Percentiles rank a stretch among this genome's conserved stretches.
phyloP scores from a whole-genome alignment of 164 flowering plant species.

The Nelumbo lutea region DNA sequence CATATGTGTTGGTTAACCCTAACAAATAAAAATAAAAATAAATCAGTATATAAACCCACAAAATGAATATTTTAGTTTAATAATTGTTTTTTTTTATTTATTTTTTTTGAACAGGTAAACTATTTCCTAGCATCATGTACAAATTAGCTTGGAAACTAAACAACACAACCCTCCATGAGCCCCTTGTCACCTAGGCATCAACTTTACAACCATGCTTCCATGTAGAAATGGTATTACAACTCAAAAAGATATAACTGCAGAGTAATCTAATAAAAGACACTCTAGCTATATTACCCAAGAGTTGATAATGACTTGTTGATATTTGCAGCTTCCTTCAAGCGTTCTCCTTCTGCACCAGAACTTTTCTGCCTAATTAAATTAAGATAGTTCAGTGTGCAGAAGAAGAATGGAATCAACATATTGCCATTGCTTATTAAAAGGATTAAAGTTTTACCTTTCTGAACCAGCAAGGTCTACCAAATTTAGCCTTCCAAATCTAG shows the following conservation, averaged over 20 bases:
- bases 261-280: slow-evolving; percentile 1
- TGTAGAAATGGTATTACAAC: too few species aligned
- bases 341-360: slow-evolving; percentile 95
- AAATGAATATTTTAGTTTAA: too few species aligned
- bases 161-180: too few species aligned
- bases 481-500: slow-evolving; percentile 80
- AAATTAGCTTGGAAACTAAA: too few species aligned
- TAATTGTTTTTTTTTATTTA: too few species aligned
- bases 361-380: slow-evolving; percentile 66
- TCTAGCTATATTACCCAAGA: slow-evolving; percentile 55
- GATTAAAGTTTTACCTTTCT: slow-evolving; percentile 57
- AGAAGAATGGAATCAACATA: background rate
- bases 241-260: background rate
- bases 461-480: slow-evolving; percentile 95
- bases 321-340: slow-evolving; percentile 91
- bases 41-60: too few species aligned
- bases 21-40: too few species aligned
- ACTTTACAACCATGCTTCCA: too few species aligned
- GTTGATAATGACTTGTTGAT: slow-evolving; percentile 91
- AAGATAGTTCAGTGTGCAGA: slow-evolving; percentile 8
- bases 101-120: too few species aligned
- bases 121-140: too few species aligned
- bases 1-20: too few species aligned
- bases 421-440: background rate
- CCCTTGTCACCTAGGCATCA: too few species aligned